phyloP scores from a whole-genome alignment of 139 green algal species.

The Medakamo hakoo region DNA sequence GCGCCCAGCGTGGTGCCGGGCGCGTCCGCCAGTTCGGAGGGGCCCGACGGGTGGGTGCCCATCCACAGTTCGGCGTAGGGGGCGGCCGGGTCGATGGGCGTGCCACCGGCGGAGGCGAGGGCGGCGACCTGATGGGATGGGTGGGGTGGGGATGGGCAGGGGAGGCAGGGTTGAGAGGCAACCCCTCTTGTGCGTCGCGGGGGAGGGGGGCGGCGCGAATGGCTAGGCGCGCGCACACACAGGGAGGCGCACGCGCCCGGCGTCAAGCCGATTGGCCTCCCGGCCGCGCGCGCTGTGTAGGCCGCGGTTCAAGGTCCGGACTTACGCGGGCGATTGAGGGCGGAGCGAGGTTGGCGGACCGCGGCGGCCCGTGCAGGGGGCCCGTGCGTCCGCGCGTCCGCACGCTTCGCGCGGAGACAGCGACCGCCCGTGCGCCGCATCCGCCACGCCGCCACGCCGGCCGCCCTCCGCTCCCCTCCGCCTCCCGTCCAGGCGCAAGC shows the following conservation, averaged over 20 bases:
- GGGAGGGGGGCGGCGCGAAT: background rate
- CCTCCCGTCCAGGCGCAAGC: too few species aligned
- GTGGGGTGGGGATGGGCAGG: background rate
- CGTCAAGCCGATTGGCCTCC: too few species aligned
- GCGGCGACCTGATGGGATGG: slow-evolving; percentile 45
- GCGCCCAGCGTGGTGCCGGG: slow-evolving; percentile 22
- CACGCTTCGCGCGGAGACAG: background rate
- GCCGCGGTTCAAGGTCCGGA: too few species aligned
- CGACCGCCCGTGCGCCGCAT: background rate
- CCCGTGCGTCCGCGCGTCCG: background rate
- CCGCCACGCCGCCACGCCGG: background rate
- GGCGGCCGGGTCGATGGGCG: slow-evolving; percentile 36
- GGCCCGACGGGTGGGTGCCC: slow-evolving; percentile 83
- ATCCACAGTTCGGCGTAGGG: slow-evolving; percentile 95
- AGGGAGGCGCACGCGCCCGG: background rate
- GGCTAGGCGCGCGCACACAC: background rate
- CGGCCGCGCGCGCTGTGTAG: too few species aligned
- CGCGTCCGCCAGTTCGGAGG: slow-evolving; percentile 34
- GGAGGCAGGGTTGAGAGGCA: too few species aligned
- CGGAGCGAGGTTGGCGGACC: too few species aligned
- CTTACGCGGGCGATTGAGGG: too few species aligned
- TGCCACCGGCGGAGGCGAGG: slow-evolving; percentile 43
- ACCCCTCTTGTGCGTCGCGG: too few species aligned
- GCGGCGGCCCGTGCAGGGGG: too few species aligned
- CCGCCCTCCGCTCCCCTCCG: too few species aligned